A percentile compares a stretch with the other conserved stretches of the same genome.
Evolutionary conservation across 1,284 basidiomycete species (phyloP).

Genomic region (Kalmanozyma brasiliensis): DNA sequence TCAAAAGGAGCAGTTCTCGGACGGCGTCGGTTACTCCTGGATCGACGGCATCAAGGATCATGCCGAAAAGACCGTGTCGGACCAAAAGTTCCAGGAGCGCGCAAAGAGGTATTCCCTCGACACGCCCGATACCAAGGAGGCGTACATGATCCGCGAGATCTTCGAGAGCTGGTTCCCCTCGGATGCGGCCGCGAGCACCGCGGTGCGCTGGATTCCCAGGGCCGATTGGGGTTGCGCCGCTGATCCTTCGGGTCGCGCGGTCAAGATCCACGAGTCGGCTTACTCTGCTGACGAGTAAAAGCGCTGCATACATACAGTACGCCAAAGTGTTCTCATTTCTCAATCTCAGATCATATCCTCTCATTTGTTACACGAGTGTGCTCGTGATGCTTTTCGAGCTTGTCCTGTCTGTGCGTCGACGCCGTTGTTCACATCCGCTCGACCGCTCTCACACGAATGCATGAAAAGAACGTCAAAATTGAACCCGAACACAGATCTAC

Average conservation of each 20-base stretch:
- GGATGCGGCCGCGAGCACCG: conserved; percentile 87
- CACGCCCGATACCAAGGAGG: conserved; percentile 96
- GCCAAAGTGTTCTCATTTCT: no score
- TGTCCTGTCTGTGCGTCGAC: no score
- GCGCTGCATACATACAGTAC: no score
- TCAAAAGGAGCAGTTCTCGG: conserved; percentile 99
- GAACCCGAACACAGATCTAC: not conserved
- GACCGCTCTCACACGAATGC: not conserved
- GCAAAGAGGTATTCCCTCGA: conserved; percentile 81
- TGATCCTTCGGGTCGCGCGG: conserved; percentile 94
- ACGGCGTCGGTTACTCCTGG: conserved; percentile 99
- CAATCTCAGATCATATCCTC: no score
- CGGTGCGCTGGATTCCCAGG: conserved; percentile 74
- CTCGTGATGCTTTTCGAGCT: no score
- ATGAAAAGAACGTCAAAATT: not conserved
- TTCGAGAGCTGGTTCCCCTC: conserved; percentile 84
- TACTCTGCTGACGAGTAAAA: conserved; percentile 71
- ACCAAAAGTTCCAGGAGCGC: conserved; percentile 82
- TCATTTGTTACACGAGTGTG: no score
- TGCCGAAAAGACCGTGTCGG: conserved; percentile 79
- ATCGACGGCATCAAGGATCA: conserved; percentile 98
- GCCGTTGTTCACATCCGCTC: no score
- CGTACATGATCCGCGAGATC: conserved; percentile 91
- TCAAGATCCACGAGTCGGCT: conserved; percentile 93
- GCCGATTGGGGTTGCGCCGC: conserved; percentile 95